Base-by-base conservation (phyloP, 352 stramenopile species). In the Globisporangium echinulatum region DNA sequence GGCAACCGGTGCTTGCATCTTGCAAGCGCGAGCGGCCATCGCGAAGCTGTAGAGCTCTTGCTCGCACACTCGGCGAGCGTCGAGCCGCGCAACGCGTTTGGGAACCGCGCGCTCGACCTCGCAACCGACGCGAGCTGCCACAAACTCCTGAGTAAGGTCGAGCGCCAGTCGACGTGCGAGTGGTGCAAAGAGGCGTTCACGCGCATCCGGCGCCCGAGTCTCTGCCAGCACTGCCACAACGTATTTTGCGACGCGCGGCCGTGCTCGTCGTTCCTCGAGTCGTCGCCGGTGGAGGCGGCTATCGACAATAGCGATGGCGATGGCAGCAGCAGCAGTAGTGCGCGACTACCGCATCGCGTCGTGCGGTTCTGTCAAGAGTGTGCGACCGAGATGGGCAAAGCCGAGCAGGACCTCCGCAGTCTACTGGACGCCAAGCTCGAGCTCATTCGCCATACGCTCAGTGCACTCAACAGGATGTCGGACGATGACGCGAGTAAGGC, bases 141-240 rank as follows among this genome's bases (percentile, higher is more conserved):
- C 56, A 85, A 83, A 33, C 62, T 94, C 17, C 50, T 94, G 47
- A 58, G 72, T 25, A 81, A 83, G 49, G 88, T 90, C 56, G 65
- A 85, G 47, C 65, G 63, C 50, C 78, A 90, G 61, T 77, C 63
- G 7, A 57, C 50, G 7, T 94, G 84, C 54, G 81, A 91, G 54
- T 85, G 77, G 75, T 94, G 84, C 51, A 90, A 91, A 59, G 84
- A 92, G 61, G 54, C 59, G 13, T 94, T 94, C 69, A 79, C 58
- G 33, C 72, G 71, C n/a, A 69, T 86, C 9, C 78, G 80, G 8
- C 75, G 80, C 37, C 69, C 77, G 36, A 92, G 79, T 52, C 61
- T 94, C 39, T 94, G 84, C 15, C 84, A 92, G 63, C 80, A 90
- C 56, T 92, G 84, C 64, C 74, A 84, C 58, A 88, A 87, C 52